Conservation (phyloP, 1,139 yeast species). For the Yarrowia galli region DNA sequence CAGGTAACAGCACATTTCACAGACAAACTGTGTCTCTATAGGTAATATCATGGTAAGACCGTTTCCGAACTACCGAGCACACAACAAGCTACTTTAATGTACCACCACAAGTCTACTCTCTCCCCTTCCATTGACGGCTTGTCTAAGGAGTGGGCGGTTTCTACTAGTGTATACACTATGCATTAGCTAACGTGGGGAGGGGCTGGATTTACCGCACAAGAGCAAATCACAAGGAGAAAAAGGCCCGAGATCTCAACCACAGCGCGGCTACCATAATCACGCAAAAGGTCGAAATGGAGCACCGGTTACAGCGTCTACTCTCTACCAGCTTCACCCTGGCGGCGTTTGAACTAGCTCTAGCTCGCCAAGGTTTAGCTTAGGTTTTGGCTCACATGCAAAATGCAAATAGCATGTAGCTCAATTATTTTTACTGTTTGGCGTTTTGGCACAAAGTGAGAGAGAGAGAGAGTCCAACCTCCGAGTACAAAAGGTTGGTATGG, state of each 20-base stretch:
- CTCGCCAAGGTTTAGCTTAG: conserved; percentile 13
- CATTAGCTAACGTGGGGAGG: background rate
- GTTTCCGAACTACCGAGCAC: too few species aligned
- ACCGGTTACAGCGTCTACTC: background rate
- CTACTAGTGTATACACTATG: background rate
- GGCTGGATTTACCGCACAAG: too few species aligned
- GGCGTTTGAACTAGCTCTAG: conserved; percentile 2
- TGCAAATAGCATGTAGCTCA: conserved; percentile 32
- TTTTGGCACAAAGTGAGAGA: conserved; percentile 27
- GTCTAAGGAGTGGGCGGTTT: conserved; percentile 1
- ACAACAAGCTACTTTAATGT: too few species aligned
- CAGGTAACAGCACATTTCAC: too few species aligned
- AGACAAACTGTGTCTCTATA: too few species aligned
- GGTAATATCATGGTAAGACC: too few species aligned
- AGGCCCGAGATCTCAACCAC: background rate
- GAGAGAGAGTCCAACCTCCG: conserved; percentile 24
- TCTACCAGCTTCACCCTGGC: conserved; percentile 8
- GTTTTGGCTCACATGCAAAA: conserved; percentile 16
- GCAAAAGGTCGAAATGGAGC: too few species aligned
- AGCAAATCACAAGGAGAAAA: background rate
- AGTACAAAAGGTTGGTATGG: conserved; percentile 24
- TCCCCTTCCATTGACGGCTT: background rate
- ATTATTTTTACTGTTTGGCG: conserved; percentile 34
- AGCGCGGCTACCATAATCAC: background rate
- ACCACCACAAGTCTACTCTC: background rate